Conservation (phyloP, 1,284 basidiomycete genomes). For the Leccinum griseonigrum region DNA sequence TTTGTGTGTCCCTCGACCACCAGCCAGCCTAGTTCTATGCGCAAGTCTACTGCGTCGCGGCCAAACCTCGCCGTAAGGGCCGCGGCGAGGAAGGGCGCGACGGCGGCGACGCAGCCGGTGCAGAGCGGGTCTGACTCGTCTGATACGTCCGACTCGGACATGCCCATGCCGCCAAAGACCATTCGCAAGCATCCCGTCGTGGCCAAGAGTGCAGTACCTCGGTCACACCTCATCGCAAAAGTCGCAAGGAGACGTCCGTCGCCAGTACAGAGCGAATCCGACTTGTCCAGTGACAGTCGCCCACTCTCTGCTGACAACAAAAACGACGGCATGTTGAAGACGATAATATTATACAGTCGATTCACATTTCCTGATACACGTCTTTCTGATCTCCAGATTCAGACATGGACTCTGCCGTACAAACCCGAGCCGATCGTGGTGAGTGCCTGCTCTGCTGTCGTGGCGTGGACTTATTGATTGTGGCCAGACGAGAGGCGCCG, state of each 20-base stretch:
- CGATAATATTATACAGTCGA: neutral
- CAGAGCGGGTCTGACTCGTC: neutral
- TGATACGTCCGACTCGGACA: neutral
- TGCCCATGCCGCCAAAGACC: neutral
- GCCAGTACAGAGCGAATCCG: slow-evolving; percentile 1
- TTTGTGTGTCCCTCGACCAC: neutral
- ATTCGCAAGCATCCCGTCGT: neutral
- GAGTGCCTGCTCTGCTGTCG: neutral
- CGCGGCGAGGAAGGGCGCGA: neutral
- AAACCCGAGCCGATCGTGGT: slow-evolving; percentile 7
- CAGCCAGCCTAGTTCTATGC: neutral
- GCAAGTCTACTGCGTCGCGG: neutral
- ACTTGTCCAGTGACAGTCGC: slow-evolving; percentile 10
- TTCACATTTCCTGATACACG: neutral
- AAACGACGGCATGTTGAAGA: slow-evolving; percentile 13
- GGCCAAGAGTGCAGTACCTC: slow-evolving; percentile 2
- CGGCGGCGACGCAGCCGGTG: neutral
- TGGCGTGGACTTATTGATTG: neutral
- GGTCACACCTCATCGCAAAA: neutral
- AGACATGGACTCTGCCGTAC: slow-evolving; percentile 8
- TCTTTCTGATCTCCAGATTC: slow-evolving; percentile 15
- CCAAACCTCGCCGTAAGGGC: neutral
- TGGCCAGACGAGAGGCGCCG: slow-evolving; percentile 7
- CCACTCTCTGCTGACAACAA: neutral
- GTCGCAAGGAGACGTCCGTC: slow-evolving; percentile 18